Conservation (phyloP, 202 grass and related monocot genomes). For the Alloteropsis angusta region DNA sequence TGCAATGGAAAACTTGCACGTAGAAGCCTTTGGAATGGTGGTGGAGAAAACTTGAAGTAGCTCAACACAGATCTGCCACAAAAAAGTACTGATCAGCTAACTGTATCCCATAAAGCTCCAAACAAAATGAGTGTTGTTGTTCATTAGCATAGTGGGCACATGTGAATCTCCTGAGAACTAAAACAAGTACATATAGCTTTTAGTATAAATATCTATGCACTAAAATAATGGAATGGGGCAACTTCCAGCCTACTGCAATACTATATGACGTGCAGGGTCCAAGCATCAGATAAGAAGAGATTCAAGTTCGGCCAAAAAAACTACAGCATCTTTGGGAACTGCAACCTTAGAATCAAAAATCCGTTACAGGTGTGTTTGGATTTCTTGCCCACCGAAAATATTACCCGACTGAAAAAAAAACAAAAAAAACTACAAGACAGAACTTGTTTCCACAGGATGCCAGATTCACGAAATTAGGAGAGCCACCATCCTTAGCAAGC, state of each 20-base stretch:
- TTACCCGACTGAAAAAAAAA: not conserved
- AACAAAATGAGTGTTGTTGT: not conserved
- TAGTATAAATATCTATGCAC: not conserved
- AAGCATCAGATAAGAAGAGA: not conserved
- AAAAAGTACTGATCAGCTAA: constrained; percentile 21
- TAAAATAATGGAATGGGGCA: not conserved
- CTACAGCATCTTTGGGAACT: not conserved
- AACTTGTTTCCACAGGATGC: not conserved
- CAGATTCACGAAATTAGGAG: not conserved
- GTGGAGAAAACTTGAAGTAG: constrained; percentile 74
- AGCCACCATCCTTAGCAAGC: not conserved
- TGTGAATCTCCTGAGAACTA: not conserved
- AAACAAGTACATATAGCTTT: not conserved
- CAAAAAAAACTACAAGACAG: not conserved
- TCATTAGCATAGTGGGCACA: not conserved
- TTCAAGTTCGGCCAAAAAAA: not conserved
- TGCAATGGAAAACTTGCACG: constrained; percentile 16
- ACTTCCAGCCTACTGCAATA: not conserved
- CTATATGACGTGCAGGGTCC: not conserved
- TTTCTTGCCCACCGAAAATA: not conserved
- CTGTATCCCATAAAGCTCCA: not conserved
- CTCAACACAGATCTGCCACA: constrained; percentile 51
- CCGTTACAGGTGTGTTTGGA: not conserved
- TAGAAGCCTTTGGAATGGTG: constrained; percentile 65
- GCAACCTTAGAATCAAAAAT: not conserved